Evolutionary conservation across 2,329 filamentous ascomycete species (phyloP), one percentile per base, ranked within the genome.

Genomic region (Ceratocystis variospora): DNA sequence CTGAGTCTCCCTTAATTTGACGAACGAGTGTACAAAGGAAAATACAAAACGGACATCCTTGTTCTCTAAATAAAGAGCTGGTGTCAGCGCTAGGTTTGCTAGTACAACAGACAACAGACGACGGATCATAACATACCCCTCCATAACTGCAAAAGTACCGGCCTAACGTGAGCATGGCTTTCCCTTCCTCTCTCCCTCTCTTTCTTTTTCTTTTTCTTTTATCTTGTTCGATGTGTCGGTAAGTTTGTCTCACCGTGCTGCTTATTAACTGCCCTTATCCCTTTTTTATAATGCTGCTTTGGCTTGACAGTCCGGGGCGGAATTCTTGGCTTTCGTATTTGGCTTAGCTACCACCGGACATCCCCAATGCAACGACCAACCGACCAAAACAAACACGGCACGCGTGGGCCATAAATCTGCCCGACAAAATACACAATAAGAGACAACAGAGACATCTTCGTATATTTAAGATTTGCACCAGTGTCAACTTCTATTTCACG

Each of bases 251-350:
- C n/a, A 50, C 6, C 1, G 7, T 48, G 45, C 45, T 50, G 22
- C 4, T 10, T 57, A 31, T 8, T 22, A 19, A 19, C 46, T 50
- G 8, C 3, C 3, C 53, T 17, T 10, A 8, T 37, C 53, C n/a
- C 7, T 17, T 5, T 33, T 33, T 19, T 19, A n/a, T 31, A 12
- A 31, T 31, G 17, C 28, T 59, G 53, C 25, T n/a, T 50, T 22
- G 17, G 46, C 17, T 22, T 59, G 28, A 33, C 25, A 59, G 28
- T 59, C 15, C 28, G 53, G 28, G 28, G 28, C 53, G 53, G 28
- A 59, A 59, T 59, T 28, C 53, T 37, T 33, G 53, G 53, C 53
- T 59, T 41, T 41, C 53, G 53, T 59, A 59, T 59, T 59, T 31
- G 17, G 25, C 28, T 3, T 31, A 31, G 28, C 53, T 59, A n/a